Evolutionary conservation across 2,329 filamentous ascomycete genomes (phyloP).

Genomic region (Clonostachys rhizophaga): DNA sequence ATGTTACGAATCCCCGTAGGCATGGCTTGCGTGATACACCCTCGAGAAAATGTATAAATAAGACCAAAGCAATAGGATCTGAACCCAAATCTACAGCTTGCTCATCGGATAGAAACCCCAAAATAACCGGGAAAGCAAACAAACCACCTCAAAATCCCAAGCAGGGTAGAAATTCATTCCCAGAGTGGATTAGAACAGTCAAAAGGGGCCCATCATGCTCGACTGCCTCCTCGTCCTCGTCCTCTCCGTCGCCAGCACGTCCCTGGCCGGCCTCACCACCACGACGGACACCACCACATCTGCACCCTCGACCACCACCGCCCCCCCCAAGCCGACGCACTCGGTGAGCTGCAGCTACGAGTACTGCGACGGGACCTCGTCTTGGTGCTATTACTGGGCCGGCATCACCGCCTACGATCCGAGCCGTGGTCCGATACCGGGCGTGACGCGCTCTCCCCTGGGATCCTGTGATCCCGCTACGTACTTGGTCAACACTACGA

Average conservation of each 20-base stretch:
- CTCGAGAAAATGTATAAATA: no score
- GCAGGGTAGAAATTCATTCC: no score
- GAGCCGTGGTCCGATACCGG: conserved; percentile 24
- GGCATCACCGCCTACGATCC: conserved; percentile 27
- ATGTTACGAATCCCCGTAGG: no score
- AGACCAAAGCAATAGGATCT: no score
- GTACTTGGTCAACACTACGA: neutral
- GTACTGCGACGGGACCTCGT: conserved; percentile 24
- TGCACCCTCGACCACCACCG: neutral
- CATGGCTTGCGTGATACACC: no score
- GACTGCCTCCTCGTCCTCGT: neutral
- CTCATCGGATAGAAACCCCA: no score
- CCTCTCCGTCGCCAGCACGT: neutral
- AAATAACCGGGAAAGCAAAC: no score
- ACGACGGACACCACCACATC: neutral
- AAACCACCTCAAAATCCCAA: no score
- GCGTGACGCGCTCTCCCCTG: conserved; percentile 23
- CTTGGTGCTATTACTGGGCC: conserved; percentile 32
- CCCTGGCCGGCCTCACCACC: neutral
- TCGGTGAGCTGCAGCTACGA: conserved; percentile 21
- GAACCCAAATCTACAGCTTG: no score
- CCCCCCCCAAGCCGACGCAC: conserved; percentile 1
- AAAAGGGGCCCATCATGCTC: neutral
- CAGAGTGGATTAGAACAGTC: no score
- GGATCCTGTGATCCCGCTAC: conserved; percentile 15